Conservation (phyloP, 768 basidiomycete genomes). For the Pulveroboletus frians region DNA sequence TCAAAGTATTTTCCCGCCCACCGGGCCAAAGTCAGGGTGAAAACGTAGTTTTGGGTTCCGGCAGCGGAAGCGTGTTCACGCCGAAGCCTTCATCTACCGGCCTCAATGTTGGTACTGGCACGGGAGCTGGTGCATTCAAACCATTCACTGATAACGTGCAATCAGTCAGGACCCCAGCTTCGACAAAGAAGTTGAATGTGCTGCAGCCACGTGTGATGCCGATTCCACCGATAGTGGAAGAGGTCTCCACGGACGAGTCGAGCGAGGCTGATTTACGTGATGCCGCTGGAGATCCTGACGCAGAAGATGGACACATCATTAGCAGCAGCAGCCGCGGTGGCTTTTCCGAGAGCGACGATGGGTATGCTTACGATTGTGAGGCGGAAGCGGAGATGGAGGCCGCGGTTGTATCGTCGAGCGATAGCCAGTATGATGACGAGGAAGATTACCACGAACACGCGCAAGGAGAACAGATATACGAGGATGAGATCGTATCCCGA, state of each 20-base stretch:
- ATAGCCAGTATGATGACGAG: conserved; percentile 30
- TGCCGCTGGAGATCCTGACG: conserved; percentile 16
- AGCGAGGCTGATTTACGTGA: conserved; percentile 25
- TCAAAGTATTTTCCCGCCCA: conserved; percentile 70
- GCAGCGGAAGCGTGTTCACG: conserved; percentile 34
- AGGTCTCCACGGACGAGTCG: conserved; percentile 30
- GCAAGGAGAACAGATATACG: conserved; percentile 11
- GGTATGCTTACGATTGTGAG: conserved; percentile 29
- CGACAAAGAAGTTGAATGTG: conserved; percentile 17
- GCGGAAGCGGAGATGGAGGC: conserved; percentile 24
- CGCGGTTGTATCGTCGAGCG: conserved; percentile 26
- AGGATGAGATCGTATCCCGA: conserved; percentile 23
- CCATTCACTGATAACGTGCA: conserved; percentile 33
- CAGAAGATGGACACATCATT: conserved; percentile 22
- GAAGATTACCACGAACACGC: conserved; percentile 19
- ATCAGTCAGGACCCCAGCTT: conserved; percentile 12
- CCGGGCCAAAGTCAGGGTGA: conserved; percentile 39
- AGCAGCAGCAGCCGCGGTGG: conserved; percentile 28
- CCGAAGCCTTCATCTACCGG: conserved; percentile 37
- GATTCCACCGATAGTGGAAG: conserved; percentile 22
- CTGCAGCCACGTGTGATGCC: conserved; percentile 17
- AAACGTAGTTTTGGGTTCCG: conserved; percentile 23
- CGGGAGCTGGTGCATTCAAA: conserved; percentile 27
- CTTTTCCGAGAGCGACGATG: conserved; percentile 33
- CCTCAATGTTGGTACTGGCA: conserved; percentile 3